Conservation (phyloP, 768 basidiomycete species). For the Fomitopsis serialis region DNA sequence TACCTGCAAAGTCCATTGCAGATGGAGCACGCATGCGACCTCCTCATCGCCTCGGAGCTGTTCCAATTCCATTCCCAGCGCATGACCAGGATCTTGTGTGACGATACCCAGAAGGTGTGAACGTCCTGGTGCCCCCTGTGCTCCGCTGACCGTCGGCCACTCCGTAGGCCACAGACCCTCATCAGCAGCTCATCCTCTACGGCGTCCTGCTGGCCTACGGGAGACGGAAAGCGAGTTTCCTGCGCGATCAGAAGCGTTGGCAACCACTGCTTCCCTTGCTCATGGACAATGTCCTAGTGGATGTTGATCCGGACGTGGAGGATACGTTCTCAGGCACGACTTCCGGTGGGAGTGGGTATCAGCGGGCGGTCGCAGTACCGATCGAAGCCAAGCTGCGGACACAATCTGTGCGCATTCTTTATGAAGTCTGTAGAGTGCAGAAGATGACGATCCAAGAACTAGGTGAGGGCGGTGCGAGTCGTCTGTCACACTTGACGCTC, state of each 20-base stretch:
- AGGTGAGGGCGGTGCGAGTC: conserved; percentile 40
- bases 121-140: not conserved
- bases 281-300: conserved; percentile 80
- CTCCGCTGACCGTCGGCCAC: not conserved
- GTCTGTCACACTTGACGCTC: not conserved
- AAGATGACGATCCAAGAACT: conserved; percentile 74
- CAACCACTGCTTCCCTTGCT: conserved; percentile 71
- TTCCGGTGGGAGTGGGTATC: conserved; percentile 33
- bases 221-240: conserved; percentile 58
- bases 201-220: conserved; percentile 75
- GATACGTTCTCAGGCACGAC: conserved; percentile 44
- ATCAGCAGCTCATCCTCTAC: conserved; percentile 75
- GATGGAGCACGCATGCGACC: conserved; percentile 74
- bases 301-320: conserved; percentile 74
- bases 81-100: conserved; percentile 69
- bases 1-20: conserved; percentile 83
- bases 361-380: conserved; percentile 41
- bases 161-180: conserved; percentile 76
- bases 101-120: not conserved
- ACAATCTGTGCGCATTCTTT: conserved; percentile 70
- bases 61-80: conserved; percentile 90
- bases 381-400: conserved; percentile 81
- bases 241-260: conserved; percentile 83
- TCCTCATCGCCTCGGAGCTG: conserved; percentile 79
- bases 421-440: conserved; percentile 91